Evolutionary conservation across 2,329 filamentous ascomycete species (phyloP), one percentile per base, ranked within the genome.

Genomic region (Didymella pomorum): DNA sequence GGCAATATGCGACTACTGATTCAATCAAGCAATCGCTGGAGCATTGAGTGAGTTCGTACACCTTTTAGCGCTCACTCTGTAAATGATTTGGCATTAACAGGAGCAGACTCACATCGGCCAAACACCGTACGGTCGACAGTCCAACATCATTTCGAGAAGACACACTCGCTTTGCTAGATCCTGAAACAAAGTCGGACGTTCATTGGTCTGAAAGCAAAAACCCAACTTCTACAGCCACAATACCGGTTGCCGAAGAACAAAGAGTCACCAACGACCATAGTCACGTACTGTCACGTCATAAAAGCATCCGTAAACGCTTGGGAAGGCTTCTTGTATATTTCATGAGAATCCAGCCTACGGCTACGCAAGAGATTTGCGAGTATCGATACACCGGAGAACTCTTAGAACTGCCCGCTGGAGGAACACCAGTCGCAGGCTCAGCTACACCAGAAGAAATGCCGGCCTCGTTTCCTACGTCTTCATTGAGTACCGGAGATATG

Each of bases 1-100:
- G 41, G 33, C 37, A 60, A 53, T n/a, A 60, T 60, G 58, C 58
- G 58, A 51, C 44, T 60, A 16, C 18, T 53, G 48, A 49, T 60
- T 12, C 25, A 60, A 60, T 45, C 48, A 39, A 21, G 37, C 26
- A 52, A 45, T 20, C n/a, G 21, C 43, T 51, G 48, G 11, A 52
- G 33, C 12, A 35, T 60, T 45, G 58, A 60, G 58, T 60, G 58
- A 56, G 58, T 56, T 10, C n/a, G 58, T 57, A 25, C 37, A 31
- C 58, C 58, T 47, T 50, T 2, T 26, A 25, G 16, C 4, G 4
- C 8, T 41, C 4, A 3, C 3, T 28, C 11, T 3, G 5, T 41
- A 3, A 5, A 11, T 2, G n/a, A 18, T 16, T 18, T 9, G 20
- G 7, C 2, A 10, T 12, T 60, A 21, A 56, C 31, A 20, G 21